A percentile compares a stretch with the other conserved stretches of the same genome.
Conservation (phyloP, 129 eudicot species). For the Tanacetum coccineum region DNA sequence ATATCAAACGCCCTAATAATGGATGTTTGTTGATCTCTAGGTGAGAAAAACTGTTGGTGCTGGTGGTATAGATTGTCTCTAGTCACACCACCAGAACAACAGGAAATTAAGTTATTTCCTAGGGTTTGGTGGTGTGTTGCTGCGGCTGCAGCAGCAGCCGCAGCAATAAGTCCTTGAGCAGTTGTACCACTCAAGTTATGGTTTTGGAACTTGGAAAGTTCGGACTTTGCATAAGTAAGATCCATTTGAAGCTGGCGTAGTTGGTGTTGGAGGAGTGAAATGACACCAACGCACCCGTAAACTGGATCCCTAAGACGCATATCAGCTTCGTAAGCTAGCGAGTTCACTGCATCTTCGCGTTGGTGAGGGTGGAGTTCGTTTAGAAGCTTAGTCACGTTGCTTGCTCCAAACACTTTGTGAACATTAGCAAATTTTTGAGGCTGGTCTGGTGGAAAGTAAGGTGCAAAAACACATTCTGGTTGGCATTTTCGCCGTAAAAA, state of each 20-base stretch:
- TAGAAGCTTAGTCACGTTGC: conserved; percentile 83
- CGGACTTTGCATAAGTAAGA: conserved; percentile 71
- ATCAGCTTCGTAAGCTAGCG: conserved; percentile 85
- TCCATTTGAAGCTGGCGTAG: conserved; percentile 85
- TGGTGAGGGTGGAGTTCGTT: conserved; percentile 89
- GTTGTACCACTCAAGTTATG: conserved; percentile 26
- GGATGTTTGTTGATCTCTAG: conserved; percentile 41
- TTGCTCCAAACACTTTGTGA: conserved; percentile 86
- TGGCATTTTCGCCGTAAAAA: conserved; percentile 83
- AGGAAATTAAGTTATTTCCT: conserved; percentile 36
- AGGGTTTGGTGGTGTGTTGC: conserved; percentile 41
- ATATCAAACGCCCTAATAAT: conserved; percentile 47
- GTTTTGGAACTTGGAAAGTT: conserved; percentile 78
- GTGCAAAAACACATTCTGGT: conserved; percentile 92
- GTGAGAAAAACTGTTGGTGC: conserved; percentile 50
- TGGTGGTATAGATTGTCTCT: conserved; percentile 41
- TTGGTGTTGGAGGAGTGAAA: conserved; percentile 87
- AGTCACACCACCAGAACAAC: conserved; percentile 44
- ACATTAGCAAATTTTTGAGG: conserved; percentile 90
- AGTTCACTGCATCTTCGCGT: conserved; percentile 86
- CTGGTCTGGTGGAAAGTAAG: conserved; percentile 90
- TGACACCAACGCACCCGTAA: conserved; percentile 92
- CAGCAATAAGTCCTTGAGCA: conserved; percentile 43
- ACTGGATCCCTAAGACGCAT: conserved; percentile 93
- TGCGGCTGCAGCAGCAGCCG: conserved; percentile 48